Base-by-base conservation (phyloP, 768 basidiomycete species). In the Pholiota conissans region DNA sequence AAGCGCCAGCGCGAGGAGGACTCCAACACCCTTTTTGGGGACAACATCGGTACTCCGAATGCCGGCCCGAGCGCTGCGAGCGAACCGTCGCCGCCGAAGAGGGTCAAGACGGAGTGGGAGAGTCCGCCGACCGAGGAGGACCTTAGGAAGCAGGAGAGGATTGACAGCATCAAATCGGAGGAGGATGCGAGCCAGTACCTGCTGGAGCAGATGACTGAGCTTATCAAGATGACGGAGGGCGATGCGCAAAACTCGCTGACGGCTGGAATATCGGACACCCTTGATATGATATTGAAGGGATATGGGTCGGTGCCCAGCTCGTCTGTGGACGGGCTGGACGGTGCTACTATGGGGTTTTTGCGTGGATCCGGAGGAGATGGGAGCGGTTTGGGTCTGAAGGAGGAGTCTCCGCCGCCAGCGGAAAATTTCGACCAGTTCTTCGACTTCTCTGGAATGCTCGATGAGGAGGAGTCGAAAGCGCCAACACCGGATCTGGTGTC, bases 401-500 rank as follows among this genome's bases (percentile, higher is more conserved):
- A 56, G 52, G 63, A 71, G 6, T 65, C 70, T 11, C 68, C 75
- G 22, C n/a, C n/a, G n/a, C n/a, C n/a, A n/a, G n/a, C n/a, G n/a
- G n/a, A n/a, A n/a, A n/a, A n/a, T n/a, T n/a, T 84, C 50, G 79
- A 80, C 49, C 80, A 85, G 63, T 86, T 82, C 63, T 80, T 91
- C 67, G 89, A 91, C 69, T 88, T 88, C 61, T 83, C 89, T 61
- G 76, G 77, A 50, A 77, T 76, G 35, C 71, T 75, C 9, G 84
- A 84, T 20, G 87, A 90, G 56, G 87, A 87, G 32, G 83, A 81
- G 49, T 87, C 85, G 13, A 89, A 88, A 65, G 83, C 85, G n/a
- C 77, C 81, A 7, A 91, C 90, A 3, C 90, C 90, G 8, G 90
- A 91, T 55, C 78, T 92, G 48, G 74, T 89, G 14, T 77, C 79